phyloP scores from a whole-genome alignment of 2,329 filamentous ascomycete species.

The Aspergillus ustus region DNA sequence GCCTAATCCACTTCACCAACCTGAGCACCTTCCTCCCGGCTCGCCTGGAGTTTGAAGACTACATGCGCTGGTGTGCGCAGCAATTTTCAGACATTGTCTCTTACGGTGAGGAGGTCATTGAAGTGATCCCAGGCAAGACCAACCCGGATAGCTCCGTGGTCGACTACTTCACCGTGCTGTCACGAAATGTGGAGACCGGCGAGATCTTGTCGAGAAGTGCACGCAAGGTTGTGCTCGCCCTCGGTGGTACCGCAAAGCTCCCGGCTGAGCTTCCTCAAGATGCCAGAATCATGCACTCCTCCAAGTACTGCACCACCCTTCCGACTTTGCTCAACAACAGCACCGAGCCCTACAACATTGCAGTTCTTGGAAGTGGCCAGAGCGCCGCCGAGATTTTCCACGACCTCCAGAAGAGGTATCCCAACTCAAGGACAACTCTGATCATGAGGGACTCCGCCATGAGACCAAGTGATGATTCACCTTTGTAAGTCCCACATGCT shows the following conservation, averaged over 20 bases:
- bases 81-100: slow-evolving; percentile 74
- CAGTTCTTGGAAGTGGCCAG: slow-evolving; percentile 87
- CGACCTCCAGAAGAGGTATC: slow-evolving; percentile 81
- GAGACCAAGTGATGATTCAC: slow-evolving; percentile 90
- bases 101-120: slow-evolving; percentile 78
- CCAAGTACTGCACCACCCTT: slow-evolving; percentile 68
- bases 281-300: slow-evolving; percentile 82
- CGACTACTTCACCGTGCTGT: slow-evolving; percentile 70
- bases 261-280: slow-evolving; percentile 71
- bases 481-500: slow-evolving; percentile 69
- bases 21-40: slow-evolving; percentile 85
- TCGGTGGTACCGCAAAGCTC: slow-evolving; percentile 71
- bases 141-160: slow-evolving; percentile 55
- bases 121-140: slow-evolving; percentile 66
- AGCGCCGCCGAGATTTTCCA: slow-evolving; percentile 95
- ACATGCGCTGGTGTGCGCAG: slow-evolving; percentile 87
- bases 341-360: slow-evolving; percentile 67
- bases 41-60: slow-evolving; percentile 90
- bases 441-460: slow-evolving; percentile 84
- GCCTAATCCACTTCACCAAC: slow-evolving; percentile 91
- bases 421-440: slow-evolving; percentile 76
- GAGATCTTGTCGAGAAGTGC: slow-evolving; percentile 45
- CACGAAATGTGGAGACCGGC: slow-evolving; percentile 61
- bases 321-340: slow-evolving; percentile 45
- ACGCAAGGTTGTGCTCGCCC: slow-evolving; percentile 64